phyloP scores from a whole-genome alignment of 2,329 filamentous ascomycete genomes.

The Fusarium neocosmosporiellum region DNA sequence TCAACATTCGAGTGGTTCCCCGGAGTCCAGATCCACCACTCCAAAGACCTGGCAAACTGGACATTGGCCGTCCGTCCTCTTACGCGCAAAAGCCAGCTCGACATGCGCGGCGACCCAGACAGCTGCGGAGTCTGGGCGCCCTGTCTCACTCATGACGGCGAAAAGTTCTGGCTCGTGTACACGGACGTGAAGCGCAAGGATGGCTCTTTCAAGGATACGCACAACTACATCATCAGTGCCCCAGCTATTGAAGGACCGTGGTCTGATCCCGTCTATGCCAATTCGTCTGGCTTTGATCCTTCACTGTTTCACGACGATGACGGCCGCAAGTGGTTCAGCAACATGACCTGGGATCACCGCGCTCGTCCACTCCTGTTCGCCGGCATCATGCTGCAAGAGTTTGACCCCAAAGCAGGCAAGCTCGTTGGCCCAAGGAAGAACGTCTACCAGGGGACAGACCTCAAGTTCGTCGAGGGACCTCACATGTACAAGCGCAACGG shows the following conservation, averaged over 20 bases:
- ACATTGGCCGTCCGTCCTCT: slow-evolving; percentile 59
- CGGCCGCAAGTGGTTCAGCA: slow-evolving; percentile 67
- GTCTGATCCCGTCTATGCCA: slow-evolving; percentile 70
- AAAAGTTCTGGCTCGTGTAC: slow-evolving; percentile 72
- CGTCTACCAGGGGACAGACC: slow-evolving; percentile 65
- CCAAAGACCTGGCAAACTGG: slow-evolving; percentile 65
- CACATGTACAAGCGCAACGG: slow-evolving; percentile 69
- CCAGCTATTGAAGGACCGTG: slow-evolving; percentile 67
- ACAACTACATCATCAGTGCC: slow-evolving; percentile 71
- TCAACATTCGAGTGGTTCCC: slow-evolving; percentile 68
- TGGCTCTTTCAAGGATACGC: slow-evolving; percentile 72
- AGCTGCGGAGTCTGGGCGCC: slow-evolving; percentile 74
- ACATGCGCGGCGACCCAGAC: slow-evolving; percentile 69
- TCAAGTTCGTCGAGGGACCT: slow-evolving; percentile 66
- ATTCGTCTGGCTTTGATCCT: slow-evolving; percentile 72
- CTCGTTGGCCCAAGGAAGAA: slow-evolving; percentile 67
- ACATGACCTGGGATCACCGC: slow-evolving; percentile 68
- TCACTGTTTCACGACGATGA: slow-evolving; percentile 69
- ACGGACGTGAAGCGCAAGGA: slow-evolving; percentile 76
- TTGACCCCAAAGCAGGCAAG: slow-evolving; percentile 58
- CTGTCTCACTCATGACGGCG: slow-evolving; percentile 70
- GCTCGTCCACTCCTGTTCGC: slow-evolving; percentile 61
- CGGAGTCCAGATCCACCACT: slow-evolving; percentile 66
- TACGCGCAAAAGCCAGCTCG: slow-evolving; percentile 61
- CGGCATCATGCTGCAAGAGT: slow-evolving; percentile 70